Evolutionary conservation across 768 basidiomycete genomes (phyloP), one percentile per base, ranked within the genome.

Genomic region (Obba rivulosa): DNA sequence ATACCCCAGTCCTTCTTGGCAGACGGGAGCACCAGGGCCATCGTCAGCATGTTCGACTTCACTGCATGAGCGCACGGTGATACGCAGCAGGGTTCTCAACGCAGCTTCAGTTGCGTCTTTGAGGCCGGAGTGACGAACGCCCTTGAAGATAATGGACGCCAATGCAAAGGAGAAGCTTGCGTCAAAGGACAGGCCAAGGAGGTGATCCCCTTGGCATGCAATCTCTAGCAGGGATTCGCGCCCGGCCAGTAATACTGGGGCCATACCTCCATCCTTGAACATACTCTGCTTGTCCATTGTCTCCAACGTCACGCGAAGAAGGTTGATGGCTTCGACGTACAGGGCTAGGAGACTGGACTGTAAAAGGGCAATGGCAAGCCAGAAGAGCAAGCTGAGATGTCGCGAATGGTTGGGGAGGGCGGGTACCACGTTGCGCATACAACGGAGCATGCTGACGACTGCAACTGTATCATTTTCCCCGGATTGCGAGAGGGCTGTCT

Each of bases 371-470:
- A 95, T 83, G 1, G 85, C 88, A 7, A 94, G 70, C 93, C 93
- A 96, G 66, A 95, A 92, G 18, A 94, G 70, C 44, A 79, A 78
- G 18, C 75, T 67, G 5, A 87, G 69, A 62, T 91, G 93, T 46
- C 88, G 75, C 28, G 87, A 91, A 34, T 80, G 75, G 28, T 74
- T 70, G 0, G 77, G 69, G 10, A 93, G 72, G 4, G 81, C 83
- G 9, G 86, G 85, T 4, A 91, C 77, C 42, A 93, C 75, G 57
- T 81, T 82, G 61, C 79, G 79, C 57, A 95, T 79, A 66, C 90
- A 92, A 44, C 89, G 80, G 21, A 95, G 77, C 86, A 96, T 95
- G 67, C 85, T 87, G 53, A 88, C 81, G 20, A 93, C 79, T 0
- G 89, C 76, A 39, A 77, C 68, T 0, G 83, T 82, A 57, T 89